Conservation (phyloP, 805 yeast species). For the Spathaspora boniae region DNA sequence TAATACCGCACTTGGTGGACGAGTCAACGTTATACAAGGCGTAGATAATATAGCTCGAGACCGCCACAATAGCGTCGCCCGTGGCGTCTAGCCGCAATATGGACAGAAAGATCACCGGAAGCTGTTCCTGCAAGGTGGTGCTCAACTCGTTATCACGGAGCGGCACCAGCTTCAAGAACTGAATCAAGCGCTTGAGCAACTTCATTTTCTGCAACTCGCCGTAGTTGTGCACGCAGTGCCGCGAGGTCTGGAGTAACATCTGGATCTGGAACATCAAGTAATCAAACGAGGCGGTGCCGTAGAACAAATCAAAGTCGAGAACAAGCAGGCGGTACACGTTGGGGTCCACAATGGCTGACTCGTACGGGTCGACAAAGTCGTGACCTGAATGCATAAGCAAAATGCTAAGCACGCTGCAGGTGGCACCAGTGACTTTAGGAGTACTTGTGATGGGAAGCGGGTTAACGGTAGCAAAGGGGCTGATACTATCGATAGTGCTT, state of each 20-base stretch:
- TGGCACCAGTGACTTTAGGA: background rate
- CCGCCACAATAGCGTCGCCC: slow-evolving; percentile 49
- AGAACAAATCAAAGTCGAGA: slow-evolving; percentile 60
- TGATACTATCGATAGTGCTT: too few relatives aligned
- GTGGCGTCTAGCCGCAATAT: slow-evolving; percentile 42
- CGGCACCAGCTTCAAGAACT: slow-evolving; percentile 41
- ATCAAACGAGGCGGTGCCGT: slow-evolving; percentile 55
- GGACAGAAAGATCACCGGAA: slow-evolving; percentile 18
- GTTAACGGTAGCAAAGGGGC: too few relatives aligned
- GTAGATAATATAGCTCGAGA: slow-evolving; percentile 48
- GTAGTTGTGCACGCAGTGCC: slow-evolving; percentile 47
- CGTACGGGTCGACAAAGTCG: slow-evolving; percentile 45
- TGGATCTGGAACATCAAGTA: slow-evolving; percentile 57
- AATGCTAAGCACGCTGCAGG: slow-evolving; percentile 43
- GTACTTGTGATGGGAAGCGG: too few relatives aligned
- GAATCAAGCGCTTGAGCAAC: slow-evolving; percentile 44
- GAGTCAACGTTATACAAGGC: slow-evolving; percentile 43
- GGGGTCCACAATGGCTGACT: slow-evolving; percentile 55
- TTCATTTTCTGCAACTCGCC: slow-evolving; percentile 52
- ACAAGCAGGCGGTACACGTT: slow-evolving; percentile 49
- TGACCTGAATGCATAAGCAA: slow-evolving; percentile 57
- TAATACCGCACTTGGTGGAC: slow-evolving; percentile 33
- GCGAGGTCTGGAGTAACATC: slow-evolving; percentile 52
- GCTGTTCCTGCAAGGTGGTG: slow-evolving; percentile 13
- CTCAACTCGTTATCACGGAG: slow-evolving; percentile 7